Base-by-base conservation (phyloP, 345 rosid genomes). In the Chamaenerion angustifolium region DNA sequence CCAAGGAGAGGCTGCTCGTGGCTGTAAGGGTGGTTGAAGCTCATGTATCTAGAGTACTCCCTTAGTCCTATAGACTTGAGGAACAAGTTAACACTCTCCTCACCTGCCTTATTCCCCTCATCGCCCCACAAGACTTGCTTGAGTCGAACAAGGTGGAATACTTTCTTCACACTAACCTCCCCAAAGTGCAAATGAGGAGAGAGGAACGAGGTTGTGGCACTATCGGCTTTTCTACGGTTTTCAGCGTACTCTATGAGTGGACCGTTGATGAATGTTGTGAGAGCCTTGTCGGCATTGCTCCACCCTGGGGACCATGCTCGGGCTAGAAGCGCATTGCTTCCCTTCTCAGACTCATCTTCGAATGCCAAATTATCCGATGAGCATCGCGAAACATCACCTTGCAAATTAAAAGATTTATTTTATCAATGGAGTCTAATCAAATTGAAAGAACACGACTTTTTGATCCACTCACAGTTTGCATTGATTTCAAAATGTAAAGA, bases 291-390 rank as follows among this genome's bases (percentile, higher is more conserved):
- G 49, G 85, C 98, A 59, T 69, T 81, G 73, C 83, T 83, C 98
- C 98, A 90, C 3, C 98, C 96, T 0, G 98, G 96, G 48, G 96
- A 78, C 98, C 98, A 90, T 58, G 96, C 98, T 61, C 98, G 81
- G 56, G 98, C 80, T 45, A 86, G 94, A 67, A 90, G 84, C 9
- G 94, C 98, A 69, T 90, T 90, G 72, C 96, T 86, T 75, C 88
- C 98, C 63, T 72, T 90, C 76, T 90, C 98, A 23, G 64, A 80
- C 45, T 86, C 96, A 46, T 90, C 98, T 69, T 90, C 98, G 62
- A 90, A 90, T 21, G 75, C 73, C 72, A 90, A 63, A 25, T 57
- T 52, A 58, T 86, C 93, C 23, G 74, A 67, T 56, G 78, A 68
- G 70, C 93, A 90, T 62, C 69, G 73, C 4, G 88, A 78, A 18